Conservation (phyloP, 2,329 filamentous ascomycete genomes). For the Colletotrichum gloeosporioides region DNA sequence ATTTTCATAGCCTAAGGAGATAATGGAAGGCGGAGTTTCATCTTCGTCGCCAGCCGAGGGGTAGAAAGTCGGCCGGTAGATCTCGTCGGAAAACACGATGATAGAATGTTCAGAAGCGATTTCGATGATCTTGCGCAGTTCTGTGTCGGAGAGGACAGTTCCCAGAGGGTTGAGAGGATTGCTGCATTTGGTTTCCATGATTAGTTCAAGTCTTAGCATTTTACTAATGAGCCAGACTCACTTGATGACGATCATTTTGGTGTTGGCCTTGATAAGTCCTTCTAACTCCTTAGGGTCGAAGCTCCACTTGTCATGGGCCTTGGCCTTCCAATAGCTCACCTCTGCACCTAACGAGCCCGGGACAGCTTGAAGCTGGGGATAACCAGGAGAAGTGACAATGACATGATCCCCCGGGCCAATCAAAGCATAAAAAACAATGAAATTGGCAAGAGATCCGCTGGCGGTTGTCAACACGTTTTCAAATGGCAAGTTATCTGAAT, state of each 20-base stretch:
- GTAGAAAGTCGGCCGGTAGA: neutral
- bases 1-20: neutral
- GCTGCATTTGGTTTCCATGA: neutral
- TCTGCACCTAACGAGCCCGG: neutral
- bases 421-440: neutral
- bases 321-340: neutral
- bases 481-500: neutral
- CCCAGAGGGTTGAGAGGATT: neutral
- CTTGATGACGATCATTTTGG: neutral
- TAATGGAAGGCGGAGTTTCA: neutral
- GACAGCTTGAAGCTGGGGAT: neutral
- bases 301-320: neutral
- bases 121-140: neutral
- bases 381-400: neutral
- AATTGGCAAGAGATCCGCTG: neutral
- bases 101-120: neutral
- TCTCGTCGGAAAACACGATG: neutral
- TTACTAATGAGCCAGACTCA: neutral
- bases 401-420: neutral
- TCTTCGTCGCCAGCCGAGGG: neutral
- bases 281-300: neutral
- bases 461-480: neutral
- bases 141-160: neutral
- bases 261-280: neutral
- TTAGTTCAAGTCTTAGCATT: neutral